Evolutionary conservation across 371 early-diverging fungal genomes (phyloP), one percentile per base, ranked within the genome.

Genomic region (Conidiobolus incongruus): DNA sequence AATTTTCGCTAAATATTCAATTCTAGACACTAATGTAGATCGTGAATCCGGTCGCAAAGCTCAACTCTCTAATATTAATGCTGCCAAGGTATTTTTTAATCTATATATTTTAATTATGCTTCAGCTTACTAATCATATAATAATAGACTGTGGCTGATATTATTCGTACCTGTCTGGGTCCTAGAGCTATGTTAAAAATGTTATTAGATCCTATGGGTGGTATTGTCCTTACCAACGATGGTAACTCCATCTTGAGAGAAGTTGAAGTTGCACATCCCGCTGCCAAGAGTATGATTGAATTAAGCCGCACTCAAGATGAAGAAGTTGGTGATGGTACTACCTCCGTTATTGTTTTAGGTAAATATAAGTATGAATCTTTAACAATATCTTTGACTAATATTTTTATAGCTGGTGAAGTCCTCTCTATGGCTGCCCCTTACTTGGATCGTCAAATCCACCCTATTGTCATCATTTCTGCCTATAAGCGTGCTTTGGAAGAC

Each of bases 241-340:
- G 99, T 47, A 96, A 97, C 63, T 90, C 98, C 17, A 99, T 99
- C 49, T 70, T 99, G 50, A 76, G 99, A 59, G 99, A 99, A 66
- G 81, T 93, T 56, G 99, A 99, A 66, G 98, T 98, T 19, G 84
- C 91, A 30, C 99, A 99, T 66, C 99, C 99, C 33, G 99, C 99
- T 37, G 99, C 99, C 35, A 97, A 99, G 63, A 84, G 84, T 52
- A 87, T 99, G 84, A 94, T 99, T 55, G 99, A 99, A 60, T 77
- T 99, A 35, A 83, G 92, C 29, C 72, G 98, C 61, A 99, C 99
- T 44, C 99, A 99, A 72, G 99, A 99, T 70, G 99, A 99, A 62
- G 99, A 99, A 63, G 99, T 99, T 29, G 99, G 99, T 47, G 99
- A 99, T 65, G 99, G 99, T 45, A 99, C 99, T 17, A 99, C 99